Base-by-base conservation (phyloP, 345 rosid genomes). In the Cardamine resedifolia region DNA sequence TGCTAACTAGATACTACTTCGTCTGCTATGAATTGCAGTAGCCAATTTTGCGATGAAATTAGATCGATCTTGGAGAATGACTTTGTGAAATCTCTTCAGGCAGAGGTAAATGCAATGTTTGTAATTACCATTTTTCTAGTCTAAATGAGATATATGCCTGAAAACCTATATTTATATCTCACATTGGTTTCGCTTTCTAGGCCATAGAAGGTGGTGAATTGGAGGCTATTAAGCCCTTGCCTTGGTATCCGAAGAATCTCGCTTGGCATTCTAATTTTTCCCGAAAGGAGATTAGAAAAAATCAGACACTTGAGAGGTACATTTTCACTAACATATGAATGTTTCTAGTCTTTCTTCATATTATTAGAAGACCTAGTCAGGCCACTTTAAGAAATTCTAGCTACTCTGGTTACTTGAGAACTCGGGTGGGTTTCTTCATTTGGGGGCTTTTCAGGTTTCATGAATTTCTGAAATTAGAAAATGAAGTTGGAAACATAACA, bases 251-350 rank as follows among this genome's bases (percentile, higher is more conserved):
- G 26, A 83, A 87, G 58, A 88, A 86, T 68, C 90, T 91, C 39
- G 97, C 96, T 8, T 94, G 97, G 98, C 92, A 94, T 77, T 89
- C 97, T 20, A 91, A 82, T 72, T 94, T 85, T 80, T 94, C 98
- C 6, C 82, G 98, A 47, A 95, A 88, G 88, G 98, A 92, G 83
- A 85, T 92, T 72, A 81, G 99, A 71, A 92, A 95, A 73, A 91
- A 88, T 70, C 88, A 87, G 80, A 84, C 86, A 9, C 98, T 95
- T 73, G 97, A 92, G 81, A 92, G 92, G 99, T 96, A 80, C 7
- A 26, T 49, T 64, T 7, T 51, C 44, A 53, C 26, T 10, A 41
- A 20, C 58, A 24, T 12, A 44, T 64, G 21, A n/a, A 12, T 47
- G 58, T 9, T 55, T 53, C 7, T 20, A 65, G 58, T 19, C 38